Conservation (phyloP, 192 early-diverging fungal species). For the Linnemannia exigua region DNA sequence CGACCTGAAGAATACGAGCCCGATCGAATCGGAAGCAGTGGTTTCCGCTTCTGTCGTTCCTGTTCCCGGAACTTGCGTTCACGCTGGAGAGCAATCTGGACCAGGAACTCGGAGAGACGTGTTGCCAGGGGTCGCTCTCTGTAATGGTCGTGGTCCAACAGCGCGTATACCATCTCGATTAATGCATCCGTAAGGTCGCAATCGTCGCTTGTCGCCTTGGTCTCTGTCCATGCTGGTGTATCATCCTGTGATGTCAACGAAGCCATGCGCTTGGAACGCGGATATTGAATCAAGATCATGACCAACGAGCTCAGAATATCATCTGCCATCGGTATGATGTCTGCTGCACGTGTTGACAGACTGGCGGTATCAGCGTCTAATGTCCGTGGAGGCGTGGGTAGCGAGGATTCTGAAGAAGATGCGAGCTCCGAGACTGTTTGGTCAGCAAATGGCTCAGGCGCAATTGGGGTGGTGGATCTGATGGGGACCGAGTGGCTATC, state of each 20-base stretch:
- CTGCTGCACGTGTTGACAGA: not conserved
- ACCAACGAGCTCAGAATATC: not conserved
- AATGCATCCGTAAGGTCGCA: slow-evolving; percentile 11
- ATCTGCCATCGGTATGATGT: slow-evolving; percentile 1
- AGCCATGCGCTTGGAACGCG: not conserved
- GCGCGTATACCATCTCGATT: slow-evolving; percentile 4
- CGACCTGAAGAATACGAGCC: not conserved
- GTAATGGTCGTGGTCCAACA: slow-evolving; percentile 6
- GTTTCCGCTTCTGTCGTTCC: not conserved
- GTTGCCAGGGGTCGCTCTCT: not conserved
- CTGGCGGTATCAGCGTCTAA: not conserved
- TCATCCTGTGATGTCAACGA: not conserved
- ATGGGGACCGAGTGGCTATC: not conserved
- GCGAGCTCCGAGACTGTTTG: not conserved
- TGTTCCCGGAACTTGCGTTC: not conserved
- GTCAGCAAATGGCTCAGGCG: not conserved
- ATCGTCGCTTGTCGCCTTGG: not conserved
- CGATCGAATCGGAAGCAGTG: not conserved
- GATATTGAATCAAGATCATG: slow-evolving; percentile 7
- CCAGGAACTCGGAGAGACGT: not conserved
- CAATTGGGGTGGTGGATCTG: not conserved
- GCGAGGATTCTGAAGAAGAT: not conserved
- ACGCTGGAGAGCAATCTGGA: not conserved
- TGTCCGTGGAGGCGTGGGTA: not conserved
- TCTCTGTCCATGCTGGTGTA: not conserved